A percentile compares a stretch with the other conserved stretches of the same genome.
These are phyloP conservation scores for Stemphylium vesicarium DNA, from an alignment of 2,329 filamentous ascomycete species.

Conservation along the genomic window DNA sequence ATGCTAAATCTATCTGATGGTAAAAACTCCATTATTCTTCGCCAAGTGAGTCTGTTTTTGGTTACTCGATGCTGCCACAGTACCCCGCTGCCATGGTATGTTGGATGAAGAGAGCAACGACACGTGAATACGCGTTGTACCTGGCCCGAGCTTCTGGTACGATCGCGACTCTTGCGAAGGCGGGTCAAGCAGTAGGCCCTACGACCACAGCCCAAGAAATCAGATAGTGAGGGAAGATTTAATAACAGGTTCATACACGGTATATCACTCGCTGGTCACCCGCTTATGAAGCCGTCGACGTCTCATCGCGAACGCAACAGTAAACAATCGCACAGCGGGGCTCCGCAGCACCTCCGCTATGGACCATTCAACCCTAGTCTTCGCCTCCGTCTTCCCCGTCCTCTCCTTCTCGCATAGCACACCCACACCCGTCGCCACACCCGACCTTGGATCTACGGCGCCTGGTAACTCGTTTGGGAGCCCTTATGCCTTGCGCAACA, in stretches of 20 bases:
- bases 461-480: conserved; percentile 52
- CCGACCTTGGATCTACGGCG: conserved; percentile 50
- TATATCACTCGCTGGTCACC: neutral
- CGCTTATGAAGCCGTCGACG: conserved; percentile 1
- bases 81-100: neutral
- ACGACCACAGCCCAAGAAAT: neutral
- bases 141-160: conserved; percentile 14
- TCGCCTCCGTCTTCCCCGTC: conserved; percentile 55
- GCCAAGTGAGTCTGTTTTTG: neutral
- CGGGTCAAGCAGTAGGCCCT: neutral
- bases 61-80: neutral
- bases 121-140: conserved; percentile 25
- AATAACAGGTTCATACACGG: neutral
- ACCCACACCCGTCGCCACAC: conserved; percentile 54
- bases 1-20: neutral
- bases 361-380: conserved; percentile 47
- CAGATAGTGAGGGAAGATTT: neutral
- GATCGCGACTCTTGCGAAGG: conserved; percentile 12
- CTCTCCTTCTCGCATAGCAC: conserved; percentile 50
- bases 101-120: neutral
- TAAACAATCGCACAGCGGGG: conserved; percentile 26
- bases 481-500: conserved; percentile 30
- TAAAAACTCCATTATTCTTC: neutral
- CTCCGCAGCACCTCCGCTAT: conserved; percentile 31
- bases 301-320: neutral